Percentiles rank a stretch among this genome's conserved stretches.
These are phyloP conservation scores for Malus orientalis DNA, from an alignment of 306 rosid genomes.

Conservation along the genomic window DNA sequence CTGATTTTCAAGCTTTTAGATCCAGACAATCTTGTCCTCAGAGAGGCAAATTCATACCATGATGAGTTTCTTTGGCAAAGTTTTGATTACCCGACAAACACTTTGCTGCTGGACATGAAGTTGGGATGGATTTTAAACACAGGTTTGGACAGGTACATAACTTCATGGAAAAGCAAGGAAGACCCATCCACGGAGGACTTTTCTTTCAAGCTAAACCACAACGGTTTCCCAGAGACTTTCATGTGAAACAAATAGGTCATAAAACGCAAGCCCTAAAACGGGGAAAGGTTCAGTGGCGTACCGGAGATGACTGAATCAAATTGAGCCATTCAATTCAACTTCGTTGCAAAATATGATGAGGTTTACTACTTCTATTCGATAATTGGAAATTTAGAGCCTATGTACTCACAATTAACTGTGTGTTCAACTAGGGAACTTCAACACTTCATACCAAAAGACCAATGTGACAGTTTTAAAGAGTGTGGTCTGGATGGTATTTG, in stretches of 20 bases:
- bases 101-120: conserved; percentile 59
- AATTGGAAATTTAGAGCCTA: background rate
- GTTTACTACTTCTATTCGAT: conserved; percentile 37
- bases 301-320: conserved; percentile 44
- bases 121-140: conserved; percentile 52
- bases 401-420: conserved; percentile 33
- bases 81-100: conserved; percentile 64
- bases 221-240: conserved; percentile 54
- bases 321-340: conserved; percentile 25
- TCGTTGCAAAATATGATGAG: conserved; percentile 18
- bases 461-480: conserved; percentile 27
- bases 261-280: conserved; percentile 69
- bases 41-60: conserved; percentile 11
- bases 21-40: conserved; percentile 50
- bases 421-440: conserved; percentile 23
- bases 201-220: conserved; percentile 39
- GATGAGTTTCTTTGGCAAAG: conserved; percentile 52
- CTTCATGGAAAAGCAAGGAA: conserved; percentile 40
- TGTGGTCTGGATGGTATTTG: conserved; percentile 65
- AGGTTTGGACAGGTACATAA: conserved; percentile 28
- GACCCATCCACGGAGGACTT: conserved; percentile 57
- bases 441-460: conserved; percentile 50
- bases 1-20: conserved; percentile 52
- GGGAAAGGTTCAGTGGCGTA: conserved; percentile 64
- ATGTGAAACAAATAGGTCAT: background rate